Base-by-base conservation (phyloP, 169 alveolate genomes). In the Amoebophrya sp. region DNA sequence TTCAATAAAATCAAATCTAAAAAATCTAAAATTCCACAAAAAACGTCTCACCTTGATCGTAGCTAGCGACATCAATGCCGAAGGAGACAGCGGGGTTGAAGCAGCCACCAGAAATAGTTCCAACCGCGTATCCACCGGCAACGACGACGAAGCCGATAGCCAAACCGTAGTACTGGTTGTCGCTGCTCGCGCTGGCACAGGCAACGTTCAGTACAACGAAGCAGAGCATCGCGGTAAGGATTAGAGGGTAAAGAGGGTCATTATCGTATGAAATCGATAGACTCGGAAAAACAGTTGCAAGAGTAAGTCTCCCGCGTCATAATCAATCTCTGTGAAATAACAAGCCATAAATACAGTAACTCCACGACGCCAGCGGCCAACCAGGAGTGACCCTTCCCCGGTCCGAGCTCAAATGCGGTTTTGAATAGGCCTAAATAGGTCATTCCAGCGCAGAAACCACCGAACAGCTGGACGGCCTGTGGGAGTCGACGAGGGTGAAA, bases 1-100 rank as follows among this genome's bases (percentile, higher is more conserved):
- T n/a, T n/a, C n/a, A n/a, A n/a, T n/a, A n/a, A n/a, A n/a, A n/a
- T n/a, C n/a, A n/a, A n/a, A n/a, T n/a, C n/a, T n/a, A n/a, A n/a
- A n/a, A n/a, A n/a, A n/a, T n/a, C n/a, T n/a, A n/a, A n/a, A n/a
- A n/a, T n/a, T n/a, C n/a, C n/a, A n/a, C n/a, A n/a, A n/a, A n/a
- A n/a, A n/a, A n/a, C n/a, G n/a, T n/a, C n/a, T n/a, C n/a, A n/a
- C 65, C 65, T 18, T 47, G 29, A 39, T 40, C 89, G 0, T 89
- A 91, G 33, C 93, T 92, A 89, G 93, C 83, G 41, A 89, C 77
- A 33, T 92, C 93, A 65, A 92, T 92, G 78, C 93, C 93, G 55
- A 92, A 34, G 38, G 93, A 91, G 53, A 92, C 93, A 0, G 93
- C 93, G 14, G 93, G 93, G 93, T 92, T 92, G 93, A 92, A 92